These are phyloP conservation scores for Suillus brevipes DNA, from an alignment of 768 basidiomycete species.

Conservation along the genomic window DNA sequence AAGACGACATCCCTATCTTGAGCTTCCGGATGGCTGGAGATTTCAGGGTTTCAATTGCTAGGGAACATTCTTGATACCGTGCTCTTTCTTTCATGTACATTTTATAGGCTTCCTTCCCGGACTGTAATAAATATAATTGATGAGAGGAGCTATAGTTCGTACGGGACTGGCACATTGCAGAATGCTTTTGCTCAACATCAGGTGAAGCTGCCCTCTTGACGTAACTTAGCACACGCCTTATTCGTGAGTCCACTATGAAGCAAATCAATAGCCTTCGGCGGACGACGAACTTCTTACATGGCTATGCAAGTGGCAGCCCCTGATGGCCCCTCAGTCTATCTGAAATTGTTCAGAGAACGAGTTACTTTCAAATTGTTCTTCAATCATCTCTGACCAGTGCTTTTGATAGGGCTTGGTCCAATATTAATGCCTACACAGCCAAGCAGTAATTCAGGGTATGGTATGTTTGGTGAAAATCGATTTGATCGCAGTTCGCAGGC, in stretches of 20 bases:
- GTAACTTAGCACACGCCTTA: not conserved
- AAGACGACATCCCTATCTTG: conserved; percentile 75
- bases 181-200: not conserved
- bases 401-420: not conserved
- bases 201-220: not conserved
- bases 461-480: not conserved
- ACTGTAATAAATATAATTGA: not conserved
- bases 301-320: not conserved
- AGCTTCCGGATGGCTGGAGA: conserved; percentile 68
- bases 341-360: not conserved
- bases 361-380: not conserved
- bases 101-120: not conserved
- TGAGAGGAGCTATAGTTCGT: not conserved
- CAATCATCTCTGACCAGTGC: not conserved
- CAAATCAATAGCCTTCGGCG: not conserved
- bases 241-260: not conserved
- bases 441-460: not conserved
- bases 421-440: not conserved
- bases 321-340: not conserved
- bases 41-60: conserved; percentile 54
- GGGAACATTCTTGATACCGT: not conserved
- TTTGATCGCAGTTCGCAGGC: not conserved
- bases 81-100: not conserved
- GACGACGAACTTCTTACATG: not conserved
- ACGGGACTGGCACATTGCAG: not conserved